These are phyloP conservation scores for Paramecium sexaurelia DNA, from an alignment of 73 alveolate genomes.

Conservation along the genomic window DNA sequence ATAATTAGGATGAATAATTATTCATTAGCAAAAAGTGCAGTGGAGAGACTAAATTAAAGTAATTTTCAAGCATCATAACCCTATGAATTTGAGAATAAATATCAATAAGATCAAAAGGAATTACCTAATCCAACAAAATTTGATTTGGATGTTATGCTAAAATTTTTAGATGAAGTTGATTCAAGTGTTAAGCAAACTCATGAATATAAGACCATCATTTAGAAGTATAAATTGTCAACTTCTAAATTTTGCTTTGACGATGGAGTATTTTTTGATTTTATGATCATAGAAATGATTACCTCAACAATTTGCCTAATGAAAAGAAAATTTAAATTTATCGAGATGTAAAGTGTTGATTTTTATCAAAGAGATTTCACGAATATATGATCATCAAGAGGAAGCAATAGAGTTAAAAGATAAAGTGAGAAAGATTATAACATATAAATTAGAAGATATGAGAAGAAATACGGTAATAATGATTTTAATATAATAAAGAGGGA, in stretches of 20 bases:
- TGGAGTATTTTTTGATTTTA: neutral
- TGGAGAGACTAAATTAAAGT: neutral
- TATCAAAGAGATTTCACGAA: constrained; percentile 43
- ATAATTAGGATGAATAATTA: constrained; percentile 54
- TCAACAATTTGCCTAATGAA: constrained; percentile 50
- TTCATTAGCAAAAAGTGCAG: constrained; percentile 21
- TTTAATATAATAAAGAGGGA: constrained; percentile 28
- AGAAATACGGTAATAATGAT: constrained; percentile 38
- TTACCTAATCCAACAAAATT: constrained; percentile 27
- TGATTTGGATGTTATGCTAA: constrained; percentile 44
- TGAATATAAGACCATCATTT: neutral
- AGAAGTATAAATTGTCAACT: constrained; percentile 13
- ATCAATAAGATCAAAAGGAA: neutral
- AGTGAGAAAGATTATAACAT: constrained; percentile 59
- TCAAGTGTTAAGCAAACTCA: constrained; percentile 13
- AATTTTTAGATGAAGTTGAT: constrained; percentile 52
- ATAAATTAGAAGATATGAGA: constrained; percentile 67
- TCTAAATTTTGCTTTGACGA: constrained; percentile 5
- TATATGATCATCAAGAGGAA: constrained; percentile 63
- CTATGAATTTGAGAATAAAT: constrained; percentile 32
- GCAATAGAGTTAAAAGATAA: constrained; percentile 60
- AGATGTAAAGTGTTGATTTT: constrained; percentile 51
- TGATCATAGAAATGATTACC: constrained; percentile 50
- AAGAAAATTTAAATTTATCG: constrained; percentile 25
- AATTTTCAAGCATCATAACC: constrained; percentile 2